These are phyloP conservation scores for Amanita inopinata DNA, from an alignment of 768 basidiomycete genomes.

Conservation along the genomic window DNA sequence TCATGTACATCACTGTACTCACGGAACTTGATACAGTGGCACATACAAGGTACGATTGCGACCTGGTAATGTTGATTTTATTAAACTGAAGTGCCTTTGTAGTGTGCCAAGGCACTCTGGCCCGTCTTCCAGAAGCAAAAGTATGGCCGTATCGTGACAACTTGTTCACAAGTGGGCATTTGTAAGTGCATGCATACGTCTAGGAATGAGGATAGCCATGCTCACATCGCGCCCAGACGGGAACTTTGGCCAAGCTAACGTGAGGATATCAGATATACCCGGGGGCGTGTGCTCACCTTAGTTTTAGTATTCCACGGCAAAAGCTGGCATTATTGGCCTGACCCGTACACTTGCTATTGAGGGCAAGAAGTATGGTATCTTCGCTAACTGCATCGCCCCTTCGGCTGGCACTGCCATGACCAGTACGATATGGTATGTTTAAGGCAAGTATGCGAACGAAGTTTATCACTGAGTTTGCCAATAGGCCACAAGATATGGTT, in stretches of 20 bases:
- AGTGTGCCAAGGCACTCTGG: slow-evolving; percentile 95
- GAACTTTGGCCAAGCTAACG: slow-evolving; percentile 92
- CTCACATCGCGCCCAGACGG: slow-evolving; percentile 46
- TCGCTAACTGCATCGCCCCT: slow-evolving; percentile 82
- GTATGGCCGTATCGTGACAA: slow-evolving; percentile 91
- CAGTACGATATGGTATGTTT: slow-evolving; percentile 59
- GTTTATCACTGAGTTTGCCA: not conserved
- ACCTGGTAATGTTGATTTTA: not conserved
- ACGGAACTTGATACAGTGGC: slow-evolving; percentile 33
- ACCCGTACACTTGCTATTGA: slow-evolving; percentile 89
- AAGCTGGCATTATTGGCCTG: slow-evolving; percentile 83
- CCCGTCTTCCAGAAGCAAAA: slow-evolving; percentile 94
- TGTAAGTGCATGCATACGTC: slow-evolving; percentile 40
- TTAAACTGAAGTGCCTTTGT: not conserved
- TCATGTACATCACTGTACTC: not conserved
- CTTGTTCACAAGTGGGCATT: slow-evolving; percentile 87
- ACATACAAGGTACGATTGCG: slow-evolving; percentile 68
- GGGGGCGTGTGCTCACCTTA: slow-evolving; percentile 5
- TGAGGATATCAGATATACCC: slow-evolving; percentile 19
- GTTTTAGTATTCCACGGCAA: slow-evolving; percentile 78
- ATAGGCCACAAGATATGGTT: slow-evolving; percentile 74
- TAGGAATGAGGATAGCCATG: not conserved
- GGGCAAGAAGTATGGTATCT: slow-evolving; percentile 83
- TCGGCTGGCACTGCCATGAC: slow-evolving; percentile 91
- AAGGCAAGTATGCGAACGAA: not conserved